phyloP scores from a whole-genome alignment of 495 filamentous ascomycete genomes.

The Thermothielavioides terrestris region DNA sequence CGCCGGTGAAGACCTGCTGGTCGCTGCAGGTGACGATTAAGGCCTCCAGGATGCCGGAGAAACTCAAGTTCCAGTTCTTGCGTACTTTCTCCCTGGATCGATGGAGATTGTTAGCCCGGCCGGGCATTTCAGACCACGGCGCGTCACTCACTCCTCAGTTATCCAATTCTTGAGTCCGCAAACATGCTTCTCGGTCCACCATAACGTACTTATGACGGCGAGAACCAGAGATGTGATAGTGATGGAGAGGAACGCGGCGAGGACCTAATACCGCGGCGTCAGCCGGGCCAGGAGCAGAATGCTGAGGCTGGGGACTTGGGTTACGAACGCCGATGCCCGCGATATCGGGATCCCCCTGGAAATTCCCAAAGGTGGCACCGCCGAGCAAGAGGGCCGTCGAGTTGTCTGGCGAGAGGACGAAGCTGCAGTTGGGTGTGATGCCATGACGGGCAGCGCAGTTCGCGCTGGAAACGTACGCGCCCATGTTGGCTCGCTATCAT shows the following conservation, averaged over 20 bases:
- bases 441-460: constrained; percentile 2
- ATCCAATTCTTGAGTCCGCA: neutral
- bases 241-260: constrained; percentile 17
- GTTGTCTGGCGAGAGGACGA: neutral
- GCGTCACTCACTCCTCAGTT: neutral
- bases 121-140: too few species aligned
- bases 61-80: constrained; percentile 8
- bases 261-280: constrained; percentile 6
- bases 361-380: neutral
- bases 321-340: constrained; percentile 21
- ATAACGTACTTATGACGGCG: constrained; percentile 9
- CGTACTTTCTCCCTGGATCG: neutral
- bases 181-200: constrained; percentile 20
- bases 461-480: constrained; percentile 8
- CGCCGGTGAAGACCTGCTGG: constrained; percentile 36
- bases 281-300: neutral
- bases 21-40: constrained; percentile 33
- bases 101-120: neutral
- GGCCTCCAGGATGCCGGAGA: constrained; percentile 27
- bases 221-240: constrained; percentile 7
- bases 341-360: constrained; percentile 16
- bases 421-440: constrained; percentile 6
- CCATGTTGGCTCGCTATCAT: constrained; percentile 4
- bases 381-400: constrained; percentile 1
- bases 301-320: too few species aligned